Conservation (phyloP, 2,329 filamentous ascomycete species). For the Penicillium nordicum region DNA sequence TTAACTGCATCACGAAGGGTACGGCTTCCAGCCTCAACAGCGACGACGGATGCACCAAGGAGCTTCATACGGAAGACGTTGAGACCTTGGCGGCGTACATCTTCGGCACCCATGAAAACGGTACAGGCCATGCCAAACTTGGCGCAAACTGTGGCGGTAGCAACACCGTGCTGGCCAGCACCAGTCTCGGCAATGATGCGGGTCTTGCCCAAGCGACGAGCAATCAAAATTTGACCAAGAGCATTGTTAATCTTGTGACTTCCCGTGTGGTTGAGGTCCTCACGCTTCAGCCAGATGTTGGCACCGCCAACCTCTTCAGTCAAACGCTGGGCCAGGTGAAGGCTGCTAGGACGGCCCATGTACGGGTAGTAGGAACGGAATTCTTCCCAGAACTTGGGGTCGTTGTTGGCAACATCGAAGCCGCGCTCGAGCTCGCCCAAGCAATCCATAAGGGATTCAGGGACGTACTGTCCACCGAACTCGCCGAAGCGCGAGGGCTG, state of each 20-base stretch:
- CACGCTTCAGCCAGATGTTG: constrained; percentile 96
- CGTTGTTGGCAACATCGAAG: constrained; percentile 81
- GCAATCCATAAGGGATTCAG: constrained; percentile 97
- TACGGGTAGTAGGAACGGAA: constrained; percentile 94
- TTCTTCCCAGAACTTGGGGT: constrained; percentile 94
- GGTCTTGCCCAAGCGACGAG: constrained; percentile 82
- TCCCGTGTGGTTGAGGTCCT: constrained; percentile 96
- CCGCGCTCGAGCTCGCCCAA: constrained; percentile 84
- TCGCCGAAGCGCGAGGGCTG: constrained; percentile 88
- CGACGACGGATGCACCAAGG: constrained; percentile 85
- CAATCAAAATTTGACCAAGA: constrained; percentile 85
- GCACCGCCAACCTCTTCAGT: constrained; percentile 88
- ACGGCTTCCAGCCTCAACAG: constrained; percentile 84
- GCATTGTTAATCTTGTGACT: constrained; percentile 99
- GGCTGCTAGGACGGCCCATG: constrained; percentile 89
- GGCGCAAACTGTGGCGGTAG: constrained; percentile 93
- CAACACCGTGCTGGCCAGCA: constrained; percentile 95
- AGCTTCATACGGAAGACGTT: constrained; percentile 99
- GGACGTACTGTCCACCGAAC: constrained; percentile 96
- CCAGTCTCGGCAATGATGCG: constrained; percentile 98
- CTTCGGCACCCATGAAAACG: constrained; percentile 97
- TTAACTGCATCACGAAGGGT: constrained; percentile 88
- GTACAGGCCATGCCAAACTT: constrained; percentile 98
- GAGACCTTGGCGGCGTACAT: constrained; percentile 89
- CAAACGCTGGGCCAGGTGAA: constrained; percentile 83